A percentile compares a stretch with the other conserved stretches of the same genome.
These are phyloP conservation scores for Entoloma clypeatum DNA, from an alignment of 1,284 basidiomycete genomes.

Conservation along the genomic window DNA sequence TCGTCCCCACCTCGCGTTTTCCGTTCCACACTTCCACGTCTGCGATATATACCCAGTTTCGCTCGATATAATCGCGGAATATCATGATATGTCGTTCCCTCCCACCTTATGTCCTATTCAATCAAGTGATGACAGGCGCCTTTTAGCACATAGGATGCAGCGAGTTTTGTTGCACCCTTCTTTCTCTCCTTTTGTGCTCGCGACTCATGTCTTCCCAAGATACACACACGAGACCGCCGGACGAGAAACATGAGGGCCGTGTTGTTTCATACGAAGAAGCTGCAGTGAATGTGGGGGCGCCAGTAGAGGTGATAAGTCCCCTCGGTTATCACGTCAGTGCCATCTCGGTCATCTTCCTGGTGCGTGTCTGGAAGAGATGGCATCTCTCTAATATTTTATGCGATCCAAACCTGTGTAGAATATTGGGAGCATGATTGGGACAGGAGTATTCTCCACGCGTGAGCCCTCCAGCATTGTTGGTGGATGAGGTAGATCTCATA, in stretches of 20 bases:
- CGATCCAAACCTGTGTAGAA: conserved; percentile 20
- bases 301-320: conserved; percentile 37
- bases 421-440: conserved; percentile 40
- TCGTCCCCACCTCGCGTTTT: too few relatives aligned
- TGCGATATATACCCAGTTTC: too few relatives aligned
- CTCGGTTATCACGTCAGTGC: conserved; percentile 40
- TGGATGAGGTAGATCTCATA: not conserved
- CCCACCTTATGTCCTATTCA: too few relatives aligned
- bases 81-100: too few relatives aligned
- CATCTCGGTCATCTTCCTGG: conserved; percentile 36
- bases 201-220: conserved; percentile 20
- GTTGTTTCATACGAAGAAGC: conserved; percentile 26
- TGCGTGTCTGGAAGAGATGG: conserved; percentile 11
- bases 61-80: too few relatives aligned
- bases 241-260: conserved; percentile 21
- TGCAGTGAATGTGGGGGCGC: conserved; percentile 29
- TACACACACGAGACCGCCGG: conserved; percentile 8
- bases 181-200: not conserved
- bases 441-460: conserved; percentile 39
- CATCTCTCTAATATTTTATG: not conserved
- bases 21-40: too few relatives aligned
- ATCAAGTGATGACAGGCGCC: too few relatives aligned
- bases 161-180: too few relatives aligned
- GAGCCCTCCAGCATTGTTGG: conserved; percentile 3
- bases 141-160: too few relatives aligned